These are phyloP conservation scores for Takakia lepidozioides DNA, from an alignment of 225 moss, liverwort and hornwort genomes.

Conservation along the genomic window DNA sequence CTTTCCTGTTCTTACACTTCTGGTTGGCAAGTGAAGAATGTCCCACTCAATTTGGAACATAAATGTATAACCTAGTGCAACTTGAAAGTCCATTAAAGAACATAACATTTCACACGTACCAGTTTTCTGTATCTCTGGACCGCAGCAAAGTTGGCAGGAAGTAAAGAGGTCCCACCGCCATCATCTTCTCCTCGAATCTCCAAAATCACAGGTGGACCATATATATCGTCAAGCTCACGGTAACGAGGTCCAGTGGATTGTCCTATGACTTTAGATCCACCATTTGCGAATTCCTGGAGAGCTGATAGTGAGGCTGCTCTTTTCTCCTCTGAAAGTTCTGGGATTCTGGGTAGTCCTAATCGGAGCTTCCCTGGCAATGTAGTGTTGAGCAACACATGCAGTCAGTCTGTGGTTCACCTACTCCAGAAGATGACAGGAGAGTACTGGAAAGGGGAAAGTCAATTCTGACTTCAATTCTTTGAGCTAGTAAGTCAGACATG, in stretches of 20 bases:
- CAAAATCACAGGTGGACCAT: constrained; percentile 14
- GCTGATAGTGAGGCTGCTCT: constrained; percentile 72
- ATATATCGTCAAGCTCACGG: constrained; percentile 16
- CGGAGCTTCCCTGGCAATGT: too few species aligned
- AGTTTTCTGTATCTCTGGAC: constrained; percentile 76
- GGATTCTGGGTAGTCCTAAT: constrained; percentile 46
- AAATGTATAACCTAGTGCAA: too few species aligned
- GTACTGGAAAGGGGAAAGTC: too few species aligned
- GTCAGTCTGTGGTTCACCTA: too few species aligned
- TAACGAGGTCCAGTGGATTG: constrained; percentile 19
- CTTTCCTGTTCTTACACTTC: too few species aligned
- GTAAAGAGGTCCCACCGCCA: constrained; percentile 10
- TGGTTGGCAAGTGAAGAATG: too few species aligned
- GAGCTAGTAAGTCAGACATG: too few species aligned
- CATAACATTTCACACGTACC: constrained; percentile 36
- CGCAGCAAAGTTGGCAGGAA: constrained; percentile 31
- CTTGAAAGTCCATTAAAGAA: too few species aligned
- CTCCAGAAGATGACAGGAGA: too few species aligned
- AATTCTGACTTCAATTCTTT: too few species aligned
- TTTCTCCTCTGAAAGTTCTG: constrained; percentile 69
- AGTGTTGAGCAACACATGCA: too few species aligned
- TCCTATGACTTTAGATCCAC: constrained; percentile 1
- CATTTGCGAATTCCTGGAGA: constrained; percentile 33
- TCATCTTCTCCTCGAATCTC: constrained; percentile 23
- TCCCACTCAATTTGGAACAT: too few species aligned